Base-by-base conservation (phyloP, 2,329 filamentous ascomycete genomes). In the Dactylellina drechsleri region DNA sequence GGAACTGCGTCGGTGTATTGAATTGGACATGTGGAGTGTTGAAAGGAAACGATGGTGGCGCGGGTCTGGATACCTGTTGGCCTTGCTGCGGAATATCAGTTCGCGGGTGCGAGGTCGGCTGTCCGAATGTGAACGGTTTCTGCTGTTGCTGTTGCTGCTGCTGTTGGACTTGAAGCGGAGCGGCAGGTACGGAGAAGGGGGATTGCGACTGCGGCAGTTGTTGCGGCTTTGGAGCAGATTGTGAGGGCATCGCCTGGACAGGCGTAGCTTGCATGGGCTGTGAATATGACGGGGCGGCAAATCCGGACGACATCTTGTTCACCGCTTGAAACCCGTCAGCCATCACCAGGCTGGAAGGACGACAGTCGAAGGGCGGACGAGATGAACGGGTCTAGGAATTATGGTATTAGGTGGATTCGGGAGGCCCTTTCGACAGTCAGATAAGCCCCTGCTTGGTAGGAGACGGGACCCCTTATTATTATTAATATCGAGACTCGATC, bases 171-270 rank as follows among this genome's bases (percentile, higher is more conserved):
- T 47, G 43, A 18, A n/a, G 43, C 13, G 43, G 43, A 47, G 31
- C 10, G 31, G 31, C 31, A 10, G 31, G 16, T n/a, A 18, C 7
- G 15, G 68, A 59, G 28, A 64, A 68, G 60, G 68, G 68, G 41
- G 71, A 68, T 50, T 75, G 71, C 16, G 71, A 75, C 64, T 75
- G 71, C 43, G 71, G 60, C 57, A 67, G 52, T 65, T 75, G 71
- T 75, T 75, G 71, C 71, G 71, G 71, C 71, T 75, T 75, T 75
- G 71, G 71, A 67, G 71, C 71, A 41, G 71, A 45, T 75, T 75
- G 71, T 60, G 71, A 74, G 50, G 70, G 36, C 20, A 65, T 68
- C 52, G 71, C 67, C 58, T 74, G 70, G 3, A 59, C 28, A n/a
- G 64, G 64, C 28, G 71, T 50, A 50, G 71, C 58, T 64, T 75